A percentile compares a stretch with the other conserved stretches of the same genome.
Conservation (phyloP, 306 rosid species). For the Pterocarpus macrocarpus region DNA sequence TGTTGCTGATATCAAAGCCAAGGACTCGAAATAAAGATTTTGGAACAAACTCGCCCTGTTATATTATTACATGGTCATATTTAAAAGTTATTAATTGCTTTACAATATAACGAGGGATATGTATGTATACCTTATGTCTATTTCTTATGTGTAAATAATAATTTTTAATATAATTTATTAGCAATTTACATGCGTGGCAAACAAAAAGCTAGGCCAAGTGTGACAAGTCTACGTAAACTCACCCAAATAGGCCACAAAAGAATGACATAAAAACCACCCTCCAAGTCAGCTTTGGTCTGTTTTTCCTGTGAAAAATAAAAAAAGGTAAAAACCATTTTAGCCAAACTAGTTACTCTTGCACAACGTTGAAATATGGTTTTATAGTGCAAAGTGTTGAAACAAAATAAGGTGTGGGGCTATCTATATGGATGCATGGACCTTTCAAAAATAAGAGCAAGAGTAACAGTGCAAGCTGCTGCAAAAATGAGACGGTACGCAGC, state of each 20-base stretch:
- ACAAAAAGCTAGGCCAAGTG: not conserved
- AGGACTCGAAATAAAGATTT: constrained; percentile 49
- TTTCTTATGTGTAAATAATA: too few species aligned
- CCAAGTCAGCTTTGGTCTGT: constrained; percentile 60
- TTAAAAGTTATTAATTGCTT: too few species aligned
- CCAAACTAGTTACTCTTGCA: not conserved
- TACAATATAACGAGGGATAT: too few species aligned
- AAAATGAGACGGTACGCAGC: constrained; percentile 66
- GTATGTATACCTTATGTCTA: too few species aligned
- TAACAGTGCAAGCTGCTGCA: constrained; percentile 50
- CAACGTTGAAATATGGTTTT: too few species aligned
- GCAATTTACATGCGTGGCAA: not conserved
- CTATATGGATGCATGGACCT: constrained; percentile 11
- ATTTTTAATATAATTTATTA: not conserved
- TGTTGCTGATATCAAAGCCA: constrained; percentile 54
- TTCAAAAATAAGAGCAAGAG: constrained; percentile 54
- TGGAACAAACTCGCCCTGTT: constrained; percentile 57
- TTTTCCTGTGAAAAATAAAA: constrained; percentile 50
- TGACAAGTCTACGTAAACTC: not conserved
- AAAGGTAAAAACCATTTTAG: not conserved
- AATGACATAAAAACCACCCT: constrained; percentile 52
- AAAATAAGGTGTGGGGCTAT: not conserved
- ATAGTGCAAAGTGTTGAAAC: not conserved
- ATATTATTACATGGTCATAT: not conserved
- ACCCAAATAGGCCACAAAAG: constrained; percentile 69